Percentiles rank a stretch among this genome's conserved stretches.
phyloP scores from a whole-genome alignment of 2,329 filamentous ascomycete genomes.

The Aureobasidium sp. region DNA sequence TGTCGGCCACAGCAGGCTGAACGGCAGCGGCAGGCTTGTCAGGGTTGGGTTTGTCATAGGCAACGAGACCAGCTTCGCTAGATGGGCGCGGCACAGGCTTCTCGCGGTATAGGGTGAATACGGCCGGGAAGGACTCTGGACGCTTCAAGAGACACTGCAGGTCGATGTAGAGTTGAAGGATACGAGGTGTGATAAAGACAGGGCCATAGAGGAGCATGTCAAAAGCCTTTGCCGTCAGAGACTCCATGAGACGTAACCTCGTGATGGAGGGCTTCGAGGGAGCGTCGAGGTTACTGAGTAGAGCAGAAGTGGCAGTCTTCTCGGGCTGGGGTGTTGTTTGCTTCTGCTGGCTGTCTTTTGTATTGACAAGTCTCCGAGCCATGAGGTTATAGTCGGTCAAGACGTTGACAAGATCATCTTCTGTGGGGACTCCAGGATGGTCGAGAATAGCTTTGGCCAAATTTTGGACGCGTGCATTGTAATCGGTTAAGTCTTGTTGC shows the following conservation, averaged over 20 bases:
- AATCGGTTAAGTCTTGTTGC: conserved; percentile 12
- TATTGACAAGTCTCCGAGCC: conserved; percentile 28
- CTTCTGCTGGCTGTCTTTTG: conserved; percentile 18
- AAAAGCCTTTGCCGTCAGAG: conserved; percentile 54
- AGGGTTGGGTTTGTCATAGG: conserved; percentile 58
- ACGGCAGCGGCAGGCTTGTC: conserved; percentile 59
- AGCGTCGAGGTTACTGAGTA: conserved; percentile 44
- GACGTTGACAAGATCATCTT: conserved; percentile 15
- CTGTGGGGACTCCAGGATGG: conserved; percentile 11
- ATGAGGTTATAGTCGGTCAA: conserved; percentile 11
- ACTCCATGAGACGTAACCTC: conserved; percentile 32
- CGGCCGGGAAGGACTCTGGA: conserved; percentile 69
- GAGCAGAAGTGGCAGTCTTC: conserved; percentile 46
- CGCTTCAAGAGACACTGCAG: conserved; percentile 67
- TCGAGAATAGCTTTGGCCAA: conserved; percentile 13
- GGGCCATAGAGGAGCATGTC: conserved; percentile 64
- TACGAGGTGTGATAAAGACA: conserved; percentile 68
- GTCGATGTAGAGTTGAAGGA: conserved; percentile 68
- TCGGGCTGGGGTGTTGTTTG: background rate
- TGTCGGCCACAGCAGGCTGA: conserved; percentile 60
- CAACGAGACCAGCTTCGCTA: conserved; percentile 42
- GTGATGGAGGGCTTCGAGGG: conserved; percentile 28
- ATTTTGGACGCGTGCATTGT: conserved; percentile 11
- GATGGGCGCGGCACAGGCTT: conserved; percentile 64
- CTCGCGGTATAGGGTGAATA: conserved; percentile 74